These are phyloP conservation scores for Beauveria sp. DNA, from an alignment of 2,329 filamentous ascomycete genomes.

Conservation along the genomic window DNA sequence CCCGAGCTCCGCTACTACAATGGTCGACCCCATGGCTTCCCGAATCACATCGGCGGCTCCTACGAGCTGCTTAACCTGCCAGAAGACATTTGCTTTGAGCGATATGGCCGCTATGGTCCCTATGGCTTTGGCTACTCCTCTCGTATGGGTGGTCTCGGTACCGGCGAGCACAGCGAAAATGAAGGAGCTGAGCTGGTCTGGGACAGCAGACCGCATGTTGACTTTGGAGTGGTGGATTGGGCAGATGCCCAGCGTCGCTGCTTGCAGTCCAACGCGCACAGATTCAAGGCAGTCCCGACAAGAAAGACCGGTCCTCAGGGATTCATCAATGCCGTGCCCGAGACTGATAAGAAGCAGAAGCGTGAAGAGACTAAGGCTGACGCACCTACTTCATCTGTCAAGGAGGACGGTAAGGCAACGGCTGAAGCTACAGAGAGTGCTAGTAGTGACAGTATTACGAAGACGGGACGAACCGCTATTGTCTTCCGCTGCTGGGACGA, in stretches of 20 bases:
- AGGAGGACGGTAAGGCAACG: conserved; percentile 11
- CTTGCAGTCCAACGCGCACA: conserved; percentile 58
- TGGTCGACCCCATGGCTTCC: conserved; percentile 77
- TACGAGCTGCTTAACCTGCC: conserved; percentile 72
- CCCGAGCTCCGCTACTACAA: conserved; percentile 67
- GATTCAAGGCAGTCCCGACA: conserved; percentile 50
- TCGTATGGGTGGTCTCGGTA: conserved; percentile 70
- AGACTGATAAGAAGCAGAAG: conserved; percentile 9
- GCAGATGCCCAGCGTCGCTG: conserved; percentile 69
- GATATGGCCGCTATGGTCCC: conserved; percentile 78
- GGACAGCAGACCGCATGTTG: conserved; percentile 61
- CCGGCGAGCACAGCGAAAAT: conserved; percentile 76
- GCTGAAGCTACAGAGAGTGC: not conserved
- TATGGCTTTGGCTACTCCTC: conserved; percentile 85
- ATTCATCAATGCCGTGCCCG: conserved; percentile 40
- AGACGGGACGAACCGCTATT: conserved; percentile 60
- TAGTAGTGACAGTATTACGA: conserved; percentile 18
- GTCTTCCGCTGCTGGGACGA: conserved; percentile 78
- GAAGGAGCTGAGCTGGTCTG: conserved; percentile 77
- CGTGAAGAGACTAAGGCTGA: conserved; percentile 3
- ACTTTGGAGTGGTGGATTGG: conserved; percentile 74
- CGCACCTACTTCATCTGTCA: conserved; percentile 15
- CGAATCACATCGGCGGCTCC: conserved; percentile 77
- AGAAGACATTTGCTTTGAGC: conserved; percentile 86
- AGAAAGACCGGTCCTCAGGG: conserved; percentile 37